A percentile compares a stretch with the other conserved stretches of the same genome.
Conservation (phyloP, 2,329 filamentous ascomycete genomes). For the Aureobasidium vineae region DNA sequence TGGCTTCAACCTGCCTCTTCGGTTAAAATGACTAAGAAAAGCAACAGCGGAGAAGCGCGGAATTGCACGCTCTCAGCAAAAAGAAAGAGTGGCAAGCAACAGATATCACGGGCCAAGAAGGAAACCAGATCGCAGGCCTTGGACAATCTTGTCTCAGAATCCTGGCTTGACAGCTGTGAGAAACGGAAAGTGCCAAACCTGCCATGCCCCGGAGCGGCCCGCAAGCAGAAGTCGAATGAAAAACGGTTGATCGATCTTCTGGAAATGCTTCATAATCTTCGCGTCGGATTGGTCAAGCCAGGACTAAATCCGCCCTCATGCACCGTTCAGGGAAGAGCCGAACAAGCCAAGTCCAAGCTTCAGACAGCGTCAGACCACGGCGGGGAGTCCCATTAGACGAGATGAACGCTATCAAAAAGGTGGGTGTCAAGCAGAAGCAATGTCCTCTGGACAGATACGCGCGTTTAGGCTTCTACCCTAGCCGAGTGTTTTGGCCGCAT, state of each 20-base stretch:
- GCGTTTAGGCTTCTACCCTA: constrained; percentile 11
- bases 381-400: constrained; percentile 26
- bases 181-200: constrained; percentile 27
- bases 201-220: constrained; percentile 28
- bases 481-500: constrained; percentile 7
- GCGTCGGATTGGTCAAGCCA: constrained; percentile 22
- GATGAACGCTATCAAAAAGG: constrained; percentile 22
- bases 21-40: constrained; percentile 21
- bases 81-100: background rate
- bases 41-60: constrained; percentile 13
- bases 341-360: constrained; percentile 23
- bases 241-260: constrained; percentile 28
- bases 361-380: constrained; percentile 23
- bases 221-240: constrained; percentile 23
- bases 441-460: constrained; percentile 12
- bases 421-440: constrained; percentile 26
- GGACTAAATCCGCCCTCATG: constrained; percentile 1
- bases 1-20: constrained; percentile 19
- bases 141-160: constrained; percentile 17
- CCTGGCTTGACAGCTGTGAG: constrained; percentile 21
- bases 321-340: constrained; percentile 26
- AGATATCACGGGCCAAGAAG: constrained; percentile 1
- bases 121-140: constrained; percentile 7
- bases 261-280: constrained; percentile 25
- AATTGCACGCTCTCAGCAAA: background rate